Base-by-base conservation (phyloP, 768 basidiomycete species). In the Mycena belliarum region DNA sequence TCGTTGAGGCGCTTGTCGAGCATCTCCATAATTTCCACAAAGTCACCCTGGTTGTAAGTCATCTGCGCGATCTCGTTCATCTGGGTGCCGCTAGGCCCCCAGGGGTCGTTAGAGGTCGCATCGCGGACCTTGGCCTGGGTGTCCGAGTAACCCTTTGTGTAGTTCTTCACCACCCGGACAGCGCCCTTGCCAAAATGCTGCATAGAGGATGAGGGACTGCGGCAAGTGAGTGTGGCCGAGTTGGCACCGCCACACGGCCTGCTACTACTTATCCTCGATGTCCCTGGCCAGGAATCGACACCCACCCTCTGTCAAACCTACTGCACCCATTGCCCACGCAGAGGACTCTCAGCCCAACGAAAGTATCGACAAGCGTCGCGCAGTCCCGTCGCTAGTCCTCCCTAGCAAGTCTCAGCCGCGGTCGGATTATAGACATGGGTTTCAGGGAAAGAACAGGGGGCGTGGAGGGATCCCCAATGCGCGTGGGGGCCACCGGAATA, bases 1-100 rank as follows among this genome's bases (percentile, higher is more conserved):
- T 99, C 97, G 66, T 95, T 95, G 60, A 99, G 77, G 49, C 97
- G 87, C 75, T 99, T 98, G 75, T 98, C 97, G 47, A 99, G 82
- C 93, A 98, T 97, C 79, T 99, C 97, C 94, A 99, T 98, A 68
- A 99, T 93, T 76, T 99, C 97, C 14, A 98, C 94, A 71, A 99
- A 99, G 68, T 98, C 95, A 58, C 87, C 89, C 95, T 97, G 96
- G 75, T 97, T 97, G 73, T 93, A 98, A 16, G 93, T 95, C 75
- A 98, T 71, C 71, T 97, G 94, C 0, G 96, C 96, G 64, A 99
- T 85, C 76, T 98, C 96, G 77, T 97, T 97, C 97, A 99, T 98
- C 79, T 96, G 95, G 1, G 93, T 93, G 6, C 96, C 95, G 9
- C 91, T 91, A 6, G 96, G 96, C 0, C 96, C 96, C 94, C 95